A percentile compares a stretch with the other conserved stretches of the same genome.
phyloP scores from a whole-genome alignment of 208 protist species.

The Entamoeba invadens region DNA sequence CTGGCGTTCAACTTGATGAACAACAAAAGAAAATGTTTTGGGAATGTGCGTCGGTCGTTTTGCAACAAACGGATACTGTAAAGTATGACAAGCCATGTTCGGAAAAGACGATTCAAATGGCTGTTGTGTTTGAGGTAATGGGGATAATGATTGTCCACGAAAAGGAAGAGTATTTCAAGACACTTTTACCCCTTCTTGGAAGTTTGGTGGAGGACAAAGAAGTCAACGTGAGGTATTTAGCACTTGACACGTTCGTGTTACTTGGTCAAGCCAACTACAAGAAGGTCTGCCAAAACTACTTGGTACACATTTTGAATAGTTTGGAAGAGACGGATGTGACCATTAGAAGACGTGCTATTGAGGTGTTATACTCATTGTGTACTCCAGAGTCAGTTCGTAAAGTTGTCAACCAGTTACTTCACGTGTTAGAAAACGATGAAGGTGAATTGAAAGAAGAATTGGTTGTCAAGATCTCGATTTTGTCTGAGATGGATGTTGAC shows the following conservation, averaged over 20 bases:
- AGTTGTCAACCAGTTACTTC: background rate
- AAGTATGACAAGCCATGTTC: background rate
- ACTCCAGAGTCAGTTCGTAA: background rate
- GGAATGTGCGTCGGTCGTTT: background rate
- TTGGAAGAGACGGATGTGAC: background rate
- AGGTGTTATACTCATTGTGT: background rate
- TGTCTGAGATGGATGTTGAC: background rate
- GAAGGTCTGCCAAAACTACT: background rate
- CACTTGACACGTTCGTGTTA: background rate
- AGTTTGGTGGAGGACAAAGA: background rate
- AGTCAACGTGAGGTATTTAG: background rate
- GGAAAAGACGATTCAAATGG: background rate
- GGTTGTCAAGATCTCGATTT: background rate
- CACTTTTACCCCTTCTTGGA: background rate
- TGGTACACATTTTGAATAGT: background rate
- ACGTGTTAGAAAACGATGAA: background rate
- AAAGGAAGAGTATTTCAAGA: background rate
- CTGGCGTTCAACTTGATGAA: background rate
- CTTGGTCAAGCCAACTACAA: background rate
- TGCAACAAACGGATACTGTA: background rate
- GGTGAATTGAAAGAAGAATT: constrained; percentile 8
- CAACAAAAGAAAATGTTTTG: background rate
- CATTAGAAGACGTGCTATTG: background rate
- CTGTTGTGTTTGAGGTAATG: background rate
- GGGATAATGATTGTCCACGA: background rate